Evolutionary conservation across 352 stramenopile species (phyloP), one percentile per base, ranked within the genome.

Genomic region (Globisporangium irregulare): DNA sequence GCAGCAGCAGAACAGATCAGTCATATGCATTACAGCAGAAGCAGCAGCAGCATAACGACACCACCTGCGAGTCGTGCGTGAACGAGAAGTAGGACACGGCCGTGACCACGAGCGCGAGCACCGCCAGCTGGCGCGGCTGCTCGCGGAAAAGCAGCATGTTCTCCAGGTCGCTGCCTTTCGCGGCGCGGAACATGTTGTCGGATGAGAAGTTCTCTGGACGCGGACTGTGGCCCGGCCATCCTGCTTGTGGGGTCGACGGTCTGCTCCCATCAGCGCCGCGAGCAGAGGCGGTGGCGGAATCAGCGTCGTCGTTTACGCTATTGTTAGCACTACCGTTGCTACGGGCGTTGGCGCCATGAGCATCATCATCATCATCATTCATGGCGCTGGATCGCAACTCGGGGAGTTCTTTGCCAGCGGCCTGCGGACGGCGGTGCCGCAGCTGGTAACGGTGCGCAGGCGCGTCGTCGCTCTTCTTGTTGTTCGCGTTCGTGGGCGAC

Each of bases 81-180:
- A 92, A 93, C 60, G 87, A 92, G 61, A 91, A 93, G 73, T 91
- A 89, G 32, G 84, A 89, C 51, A 93, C 81, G n/a, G 74, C 82
- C 1, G 69, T 50, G 2, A 91, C 77, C 8, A 91, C 79, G 15
- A 84, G 41, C 6, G 77, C 51, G 6, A 95, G 78, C 59, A 95
- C 86, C n/a, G 87, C 61, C 43, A 95, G 73, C 70, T 95, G 87
- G 6, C 87, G 87, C 51, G 87, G 87, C 73, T 93, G 74, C 66
- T 95, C 87, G 12, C 80, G 81, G 73, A 93, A 95, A 8, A 93
- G 65, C 71, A 95, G 71, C 67, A 90, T 70, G 15, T 84, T 79
- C 41, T 93, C 82, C 32, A 90, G 69, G 18, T 88, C 76, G 36
- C 73, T 82, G 66, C 79, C 80, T 48, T 81, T 77, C 18, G 79